Base-by-base conservation (phyloP, 352 stramenopile species). In the Phytophthora hybrid region DNA sequence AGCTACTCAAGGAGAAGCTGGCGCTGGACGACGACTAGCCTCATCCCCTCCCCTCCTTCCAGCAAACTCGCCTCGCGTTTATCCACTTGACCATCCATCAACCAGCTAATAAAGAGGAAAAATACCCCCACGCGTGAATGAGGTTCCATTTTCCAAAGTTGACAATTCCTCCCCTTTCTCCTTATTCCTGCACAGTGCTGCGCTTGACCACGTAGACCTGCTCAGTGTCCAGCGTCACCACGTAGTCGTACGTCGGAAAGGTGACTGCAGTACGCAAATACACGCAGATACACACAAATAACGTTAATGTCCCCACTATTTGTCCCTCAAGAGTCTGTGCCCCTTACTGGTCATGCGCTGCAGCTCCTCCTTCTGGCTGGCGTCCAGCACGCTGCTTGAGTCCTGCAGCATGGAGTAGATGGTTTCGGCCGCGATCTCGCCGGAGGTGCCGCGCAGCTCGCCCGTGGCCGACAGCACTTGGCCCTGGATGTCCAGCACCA, bases 1-100 rank as follows among this genome's bases (percentile, higher is more conserved):
- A 89, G 41, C 69, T 95, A 26, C 81, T 96, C 32, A 91, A 91
- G 74, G 85, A 95, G 67, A 97, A 96, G 63, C 69, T 95, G n/a
- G 88, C 84, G 5, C 69, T 95, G 41, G 84, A 93, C 1, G 64
- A 85, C 9, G 72, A 76, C 23, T 60, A 10, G 66, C 46, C 16
- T 23, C 7, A 44, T 44, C 11, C 16, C 37, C 37, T 44, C 10
- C n/a, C n/a, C 19, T 13, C 19, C 21, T 16, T 58, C 19, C 32
- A 56, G 18, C 31, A 53, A 74, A 37, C 23, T 67, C 23, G n/a
- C 59, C 29, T 63, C 37, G 16, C 37, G 31, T 65, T 46, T 69
- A 65, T 60, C 72, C 44, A 68, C 68, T 34, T 67, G 49, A 37
- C 39, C 68, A 83, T 52, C 16, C 14, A 9, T 19, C 18, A 18